A percentile compares a stretch with the other conserved stretches of the same genome.
phyloP scores from a whole-genome alignment of 106 monocot species.

The Allium sativum region DNA sequence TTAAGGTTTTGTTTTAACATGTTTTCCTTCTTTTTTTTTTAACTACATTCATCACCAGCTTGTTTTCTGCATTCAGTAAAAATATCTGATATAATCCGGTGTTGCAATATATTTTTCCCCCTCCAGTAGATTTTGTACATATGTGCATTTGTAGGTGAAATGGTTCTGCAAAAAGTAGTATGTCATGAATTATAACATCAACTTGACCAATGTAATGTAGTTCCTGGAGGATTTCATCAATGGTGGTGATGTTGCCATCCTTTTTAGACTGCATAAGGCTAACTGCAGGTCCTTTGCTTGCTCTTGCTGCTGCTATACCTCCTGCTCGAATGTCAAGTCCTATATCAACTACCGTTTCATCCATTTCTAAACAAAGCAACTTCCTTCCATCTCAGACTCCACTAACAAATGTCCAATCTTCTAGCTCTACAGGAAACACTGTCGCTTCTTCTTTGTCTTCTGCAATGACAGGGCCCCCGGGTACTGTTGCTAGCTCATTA shows the following conservation, averaged over 20 bases:
- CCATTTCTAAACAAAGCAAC: constrained; percentile 41
- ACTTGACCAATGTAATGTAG: constrained; percentile 29
- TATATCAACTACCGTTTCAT: constrained; percentile 31
- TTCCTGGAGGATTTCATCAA: constrained; percentile 96
- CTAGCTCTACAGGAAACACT: constrained; percentile 23
- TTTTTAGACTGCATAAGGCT: constrained; percentile 95
- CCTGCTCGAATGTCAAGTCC: constrained; percentile 88
- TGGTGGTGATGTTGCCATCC: constrained; percentile 89
- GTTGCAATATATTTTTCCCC: too few relatives aligned
- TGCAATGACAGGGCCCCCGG: constrained; percentile 73
- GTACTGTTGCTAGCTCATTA: constrained; percentile 92
- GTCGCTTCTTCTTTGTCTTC: constrained; percentile 60
- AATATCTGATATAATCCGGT: too few relatives aligned
- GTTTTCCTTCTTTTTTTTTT: too few relatives aligned
- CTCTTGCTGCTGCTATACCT: constrained; percentile 89
- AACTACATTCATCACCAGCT: too few relatives aligned
- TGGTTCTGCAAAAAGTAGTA: too few relatives aligned
- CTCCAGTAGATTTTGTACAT: too few relatives aligned
- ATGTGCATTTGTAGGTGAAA: too few relatives aligned
- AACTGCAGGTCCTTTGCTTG: constrained; percentile 92
- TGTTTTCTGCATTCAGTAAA: too few relatives aligned
- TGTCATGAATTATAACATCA: too few relatives aligned
- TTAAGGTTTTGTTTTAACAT: too few relatives aligned
- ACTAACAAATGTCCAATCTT: constrained; percentile 37
- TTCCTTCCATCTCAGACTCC: constrained; percentile 38